Base-by-base conservation (phyloP, 495 filamentous ascomycete genomes). In the Xylaria cubensis region DNA sequence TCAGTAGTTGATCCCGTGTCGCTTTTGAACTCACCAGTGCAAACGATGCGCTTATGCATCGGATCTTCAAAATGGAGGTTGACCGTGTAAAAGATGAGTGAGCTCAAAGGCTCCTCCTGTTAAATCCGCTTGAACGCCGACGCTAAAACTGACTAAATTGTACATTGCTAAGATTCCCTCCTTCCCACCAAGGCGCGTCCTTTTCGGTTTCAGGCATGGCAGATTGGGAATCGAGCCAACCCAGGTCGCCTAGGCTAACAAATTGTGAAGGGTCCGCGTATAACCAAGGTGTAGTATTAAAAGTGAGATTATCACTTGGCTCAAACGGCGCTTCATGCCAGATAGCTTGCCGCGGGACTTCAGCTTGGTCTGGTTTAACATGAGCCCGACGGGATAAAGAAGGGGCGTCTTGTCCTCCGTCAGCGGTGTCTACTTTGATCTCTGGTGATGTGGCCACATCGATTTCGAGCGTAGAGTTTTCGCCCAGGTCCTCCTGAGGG, bases 151-250 rank as follows among this genome's bases (percentile, higher is more conserved):
- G 73, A 74, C 48, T 74, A 44, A 74, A 72, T 41, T 62, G 69
- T 32, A 63, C 56, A 63, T 72, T 74, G 34, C 77, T 82, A 75
- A 84, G 73, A 69, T 80, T 82, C 56, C 82, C 83, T 75, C 82
- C 79, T 51, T 85, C 82, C 83, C 83, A 85, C 83, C 83, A 84
- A 13, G 82, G 82, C 63, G 81, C 79, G 13, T 82, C 83, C 21
- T 32, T 65, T 65, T 80, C 82, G 50, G 77, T 64, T 65, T 83
- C 82, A 15, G 77, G 76, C 58, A 81, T 68, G 15, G 73, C 72
- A 7, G 82, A 76, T 65, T 82, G 79, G 9, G 79, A 73, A 55
- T 81, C 79, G 48, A 79, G 69, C 65, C 80, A 83, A 17, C 79
- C 82, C 41, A 85, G 70, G 69, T 77, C 79, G 5, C 83, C 83